A percentile compares a stretch with the other conserved stretches of the same genome.
phyloP scores from a whole-genome alignment of 129 eudicot genomes.

The Centaurea solstitialis region DNA sequence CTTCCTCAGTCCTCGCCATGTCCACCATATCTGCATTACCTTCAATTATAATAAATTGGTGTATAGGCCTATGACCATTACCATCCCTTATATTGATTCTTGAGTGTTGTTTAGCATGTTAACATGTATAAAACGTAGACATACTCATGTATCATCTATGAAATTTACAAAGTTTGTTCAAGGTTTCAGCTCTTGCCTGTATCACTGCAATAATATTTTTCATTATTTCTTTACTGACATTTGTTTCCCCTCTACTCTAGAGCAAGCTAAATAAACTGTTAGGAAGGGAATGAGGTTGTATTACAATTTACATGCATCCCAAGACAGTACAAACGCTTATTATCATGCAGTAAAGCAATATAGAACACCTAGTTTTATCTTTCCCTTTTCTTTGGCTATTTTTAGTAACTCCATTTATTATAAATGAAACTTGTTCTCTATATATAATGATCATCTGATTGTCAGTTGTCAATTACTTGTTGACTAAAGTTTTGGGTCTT shows the following conservation, averaged over 20 bases:
- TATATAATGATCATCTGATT: background rate
- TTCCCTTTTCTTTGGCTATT: background rate
- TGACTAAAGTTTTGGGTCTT: background rate
- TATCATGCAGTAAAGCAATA: conserved; percentile 1
- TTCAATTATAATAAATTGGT: background rate
- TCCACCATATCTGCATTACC: background rate
- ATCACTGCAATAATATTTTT: background rate
- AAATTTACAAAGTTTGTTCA: background rate
- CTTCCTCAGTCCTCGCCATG: no score
- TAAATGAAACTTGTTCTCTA: background rate
- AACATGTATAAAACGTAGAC: background rate
- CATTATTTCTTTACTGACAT: background rate
- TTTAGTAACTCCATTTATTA: background rate
- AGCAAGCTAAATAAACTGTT: background rate
- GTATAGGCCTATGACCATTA: background rate
- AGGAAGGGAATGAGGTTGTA: background rate
- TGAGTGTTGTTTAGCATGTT: background rate
- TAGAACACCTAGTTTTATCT: background rate
- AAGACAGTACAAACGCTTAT: background rate
- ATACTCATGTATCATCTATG: background rate
- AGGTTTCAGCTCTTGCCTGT: background rate
- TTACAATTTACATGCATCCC: background rate
- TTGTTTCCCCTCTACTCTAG: background rate
- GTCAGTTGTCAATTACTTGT: conserved; percentile 6
- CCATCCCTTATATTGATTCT: background rate